These are phyloP conservation scores for Cunninghamia lanceolata DNA, from an alignment of 75 land plant genomes.

Conservation along the genomic window DNA sequence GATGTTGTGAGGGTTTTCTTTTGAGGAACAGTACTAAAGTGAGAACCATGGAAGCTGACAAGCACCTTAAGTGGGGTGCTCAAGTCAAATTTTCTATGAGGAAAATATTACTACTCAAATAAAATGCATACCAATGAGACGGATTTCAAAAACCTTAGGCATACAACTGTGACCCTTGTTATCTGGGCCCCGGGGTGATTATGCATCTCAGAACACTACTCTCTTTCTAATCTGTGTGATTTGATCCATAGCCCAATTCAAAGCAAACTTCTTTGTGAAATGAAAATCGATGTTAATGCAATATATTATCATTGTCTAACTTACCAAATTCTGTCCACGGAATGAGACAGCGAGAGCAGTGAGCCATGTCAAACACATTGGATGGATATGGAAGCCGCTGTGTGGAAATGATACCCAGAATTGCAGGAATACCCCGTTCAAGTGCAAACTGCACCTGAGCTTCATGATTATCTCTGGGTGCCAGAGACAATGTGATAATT, in stretches of 20 bases:
- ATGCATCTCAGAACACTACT: neutral
- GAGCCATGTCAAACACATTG: conserved; percentile 96
- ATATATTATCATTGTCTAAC: neutral
- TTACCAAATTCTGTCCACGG: conserved; percentile 96
- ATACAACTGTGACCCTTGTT: neutral
- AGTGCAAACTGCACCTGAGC: conserved; percentile 99
- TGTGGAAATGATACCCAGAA: conserved; percentile 88
- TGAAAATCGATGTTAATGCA: neutral
- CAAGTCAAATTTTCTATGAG: neutral
- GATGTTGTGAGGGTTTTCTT: neutral
- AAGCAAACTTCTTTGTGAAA: neutral
- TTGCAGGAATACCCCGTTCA: conserved; percentile 95
- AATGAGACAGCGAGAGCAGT: conserved; percentile 95
- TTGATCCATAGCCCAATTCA: neutral
- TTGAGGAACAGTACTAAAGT: neutral
- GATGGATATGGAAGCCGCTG: conserved; percentile 95
- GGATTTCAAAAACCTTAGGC: too few species aligned
- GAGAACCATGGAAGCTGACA: neutral
- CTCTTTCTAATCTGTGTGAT: neutral
- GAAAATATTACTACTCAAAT: neutral
- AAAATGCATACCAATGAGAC: neutral
- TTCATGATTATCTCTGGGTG: conserved; percentile 96
- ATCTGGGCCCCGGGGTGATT: neutral
- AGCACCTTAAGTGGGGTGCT: neutral
- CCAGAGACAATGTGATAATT: conserved; percentile 84